Base-by-base conservation (phyloP, 2,329 filamentous ascomycete species). In the Gliomastix tumulicola region DNA sequence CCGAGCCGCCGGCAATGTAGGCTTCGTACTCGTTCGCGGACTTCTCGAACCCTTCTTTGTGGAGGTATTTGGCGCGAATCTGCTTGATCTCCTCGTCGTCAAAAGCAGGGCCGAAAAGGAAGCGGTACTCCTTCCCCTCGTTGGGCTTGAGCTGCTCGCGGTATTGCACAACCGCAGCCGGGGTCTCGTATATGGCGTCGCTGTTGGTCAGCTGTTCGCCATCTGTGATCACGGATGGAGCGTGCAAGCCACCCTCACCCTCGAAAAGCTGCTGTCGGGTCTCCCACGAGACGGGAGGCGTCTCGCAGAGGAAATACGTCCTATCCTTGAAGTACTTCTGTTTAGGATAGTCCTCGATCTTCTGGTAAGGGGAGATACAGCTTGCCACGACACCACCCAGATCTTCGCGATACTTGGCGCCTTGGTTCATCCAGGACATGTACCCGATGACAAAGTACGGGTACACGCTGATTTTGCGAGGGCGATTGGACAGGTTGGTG, bases 361-460 rank as follows among this genome's bases (percentile, higher is more conserved):
- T 75, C 40, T 76, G 73, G 46, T 77, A 76, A 1, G 72, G 73
- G 2, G 71, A 74, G 41, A 74, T 65, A 47, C 66, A 66, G 51
- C 59, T 73, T 18, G 60, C 69, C 10, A 77, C 61, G 11, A 77
- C 58, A 18, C 67, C 72, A 17, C 59, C 57, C 16, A 74, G 57
- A 9, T 71, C 65, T 6, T 55, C 38, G 17, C 65, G 60, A 59
- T 69, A 76, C 43, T 71, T 66, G 23, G 66, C 71, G 21, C 69
- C 69, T 49, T 75, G 73, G 49, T 74, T 76, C 72, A 76, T 77
- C 72, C 72, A 76, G 12, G 72, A 76, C 69, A 74, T 75, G 54
- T 73, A 74, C n/a, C 72, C 72, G 36, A 76, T 63, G 23, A 70
- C 66, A 52, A 76, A 77, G 45, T 75, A 75, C 0, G 73, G 71